Conservation (phyloP, 228 moss, liverwort and hornwort species). For the Sphagnum magellanicum region DNA sequence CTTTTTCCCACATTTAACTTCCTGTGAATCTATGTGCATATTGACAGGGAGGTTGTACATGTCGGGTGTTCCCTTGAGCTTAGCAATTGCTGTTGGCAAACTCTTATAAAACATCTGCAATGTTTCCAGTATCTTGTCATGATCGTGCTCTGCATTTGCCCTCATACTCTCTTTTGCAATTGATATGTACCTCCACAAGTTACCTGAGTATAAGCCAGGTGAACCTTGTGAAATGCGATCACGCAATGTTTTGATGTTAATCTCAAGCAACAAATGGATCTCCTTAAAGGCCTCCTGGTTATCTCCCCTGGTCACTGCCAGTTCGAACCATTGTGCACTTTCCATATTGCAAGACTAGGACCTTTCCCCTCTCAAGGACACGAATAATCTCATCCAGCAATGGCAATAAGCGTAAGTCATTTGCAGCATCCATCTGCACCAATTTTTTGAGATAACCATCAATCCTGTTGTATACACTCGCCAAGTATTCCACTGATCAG, state of each 20-base stretch:
- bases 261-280: slow-evolving; percentile 15
- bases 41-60: not conserved
- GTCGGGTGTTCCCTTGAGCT: not conserved
- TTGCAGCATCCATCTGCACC: no score
- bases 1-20: slow-evolving; percentile 18
- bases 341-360: no score
- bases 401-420: no score
- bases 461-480: no score
- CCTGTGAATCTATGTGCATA: slow-evolving; percentile 1
- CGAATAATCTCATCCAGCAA: no score
- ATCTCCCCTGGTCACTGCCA: not conserved
- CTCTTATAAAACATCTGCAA: not conserved
- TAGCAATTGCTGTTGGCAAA: not conserved
- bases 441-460: no score
- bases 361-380: no score
- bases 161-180: not conserved
- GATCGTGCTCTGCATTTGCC: slow-evolving; percentile 13
- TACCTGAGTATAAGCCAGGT: no score
- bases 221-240: not conserved
- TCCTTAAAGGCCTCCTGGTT: slow-evolving; percentile 23
- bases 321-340: no score
- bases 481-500: no score
- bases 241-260: not conserved
- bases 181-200: no score
- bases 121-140: slow-evolving; percentile 5